Percentiles rank a stretch among this genome's conserved stretches.
phyloP scores from a whole-genome alignment of 495 filamentous ascomycete genomes.

The Astrothelium subdiscretum region DNA sequence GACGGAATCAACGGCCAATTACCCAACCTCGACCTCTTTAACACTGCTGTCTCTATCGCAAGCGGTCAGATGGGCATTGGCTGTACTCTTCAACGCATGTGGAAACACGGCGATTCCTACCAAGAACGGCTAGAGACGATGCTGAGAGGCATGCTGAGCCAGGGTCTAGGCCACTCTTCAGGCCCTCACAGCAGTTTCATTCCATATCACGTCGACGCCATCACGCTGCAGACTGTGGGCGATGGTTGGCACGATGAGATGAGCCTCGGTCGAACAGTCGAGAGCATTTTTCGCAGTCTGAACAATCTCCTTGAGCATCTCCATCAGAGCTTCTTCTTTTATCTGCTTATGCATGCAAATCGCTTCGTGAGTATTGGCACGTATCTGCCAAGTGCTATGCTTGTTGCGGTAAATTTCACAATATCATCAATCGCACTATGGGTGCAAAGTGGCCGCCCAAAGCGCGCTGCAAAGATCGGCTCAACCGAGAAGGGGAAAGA shows the following conservation, averaged over 20 bases:
- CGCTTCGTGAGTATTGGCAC: conserved; percentile 97
- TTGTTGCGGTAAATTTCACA: conserved; percentile 85
- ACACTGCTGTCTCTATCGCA: conserved; percentile 80
- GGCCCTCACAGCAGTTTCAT: conserved; percentile 93
- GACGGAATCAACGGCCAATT: conserved; percentile 94
- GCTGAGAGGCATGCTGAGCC: conserved; percentile 84
- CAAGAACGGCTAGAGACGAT: conserved; percentile 75
- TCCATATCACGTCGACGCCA: conserved; percentile 93
- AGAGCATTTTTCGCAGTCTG: conserved; percentile 78
- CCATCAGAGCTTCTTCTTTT: conserved; percentile 99
- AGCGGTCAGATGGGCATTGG: conserved; percentile 87
- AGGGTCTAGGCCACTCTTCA: conserved; percentile 78
- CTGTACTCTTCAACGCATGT: conserved; percentile 73
- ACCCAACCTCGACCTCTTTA: conserved; percentile 90
- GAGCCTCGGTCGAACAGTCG: conserved; percentile 77
- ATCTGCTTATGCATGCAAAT: conserved; percentile 78
- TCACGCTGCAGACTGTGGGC: conserved; percentile 81
- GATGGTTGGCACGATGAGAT: conserved; percentile 96
- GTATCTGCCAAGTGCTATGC: conserved; percentile 92
- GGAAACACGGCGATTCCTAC: conserved; percentile 72
- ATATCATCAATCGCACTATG: conserved; percentile 90
- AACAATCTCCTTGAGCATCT: conserved; percentile 96
- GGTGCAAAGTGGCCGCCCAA: conserved; percentile 62
- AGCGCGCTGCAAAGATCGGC: background rate
- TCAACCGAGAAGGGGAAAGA: conserved; percentile 7